Conservation (phyloP, 2,329 filamentous ascomycete species). For the Trichoderma sp. region DNA sequence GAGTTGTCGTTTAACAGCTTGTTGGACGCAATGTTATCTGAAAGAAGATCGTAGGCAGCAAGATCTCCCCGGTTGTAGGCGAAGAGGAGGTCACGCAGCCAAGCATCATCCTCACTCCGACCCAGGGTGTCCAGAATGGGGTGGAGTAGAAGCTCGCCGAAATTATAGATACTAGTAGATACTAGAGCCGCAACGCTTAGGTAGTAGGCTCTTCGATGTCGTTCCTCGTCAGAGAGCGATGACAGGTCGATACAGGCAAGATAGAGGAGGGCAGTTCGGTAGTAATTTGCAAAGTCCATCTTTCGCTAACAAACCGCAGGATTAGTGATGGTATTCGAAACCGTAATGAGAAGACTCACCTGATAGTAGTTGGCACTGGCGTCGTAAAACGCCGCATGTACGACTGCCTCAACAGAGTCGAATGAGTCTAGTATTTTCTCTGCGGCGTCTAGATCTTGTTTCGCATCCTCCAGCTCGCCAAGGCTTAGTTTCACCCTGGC, state of each 20-base stretch:
- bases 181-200: slow-evolving; percentile 89
- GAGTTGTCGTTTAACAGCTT: slow-evolving; percentile 75
- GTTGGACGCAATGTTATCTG: slow-evolving; percentile 77
- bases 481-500: slow-evolving; percentile 83
- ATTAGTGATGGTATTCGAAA: not conserved
- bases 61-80: slow-evolving; percentile 97
- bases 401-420: slow-evolving; percentile 91
- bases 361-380: slow-evolving; percentile 95
- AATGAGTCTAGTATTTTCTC: slow-evolving; percentile 87
- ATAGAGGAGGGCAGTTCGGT: slow-evolving; percentile 95
- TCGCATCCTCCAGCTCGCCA: slow-evolving; percentile 74
- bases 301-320: slow-evolving; percentile 50
- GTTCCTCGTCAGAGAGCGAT: slow-evolving; percentile 70
- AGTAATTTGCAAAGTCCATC: slow-evolving; percentile 92
- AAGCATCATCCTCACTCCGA: slow-evolving; percentile 69
- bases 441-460: slow-evolving; percentile 81
- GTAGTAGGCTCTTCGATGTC: slow-evolving; percentile 82
- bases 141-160: slow-evolving; percentile 96
- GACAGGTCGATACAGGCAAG: slow-evolving; percentile 90
- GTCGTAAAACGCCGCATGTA: slow-evolving; percentile 95
- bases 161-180: slow-evolving; percentile 97
- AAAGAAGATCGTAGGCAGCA: slow-evolving; percentile 77
- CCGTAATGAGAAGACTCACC: slow-evolving; percentile 35
- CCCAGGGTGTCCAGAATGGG: slow-evolving; percentile 84
- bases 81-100: slow-evolving; percentile 93